A percentile compares a stretch with the other conserved stretches of the same genome.
These are phyloP conservation scores for Serpula lacrymans DNA, from an alignment of 768 basidiomycete genomes.

Conservation along the genomic window DNA sequence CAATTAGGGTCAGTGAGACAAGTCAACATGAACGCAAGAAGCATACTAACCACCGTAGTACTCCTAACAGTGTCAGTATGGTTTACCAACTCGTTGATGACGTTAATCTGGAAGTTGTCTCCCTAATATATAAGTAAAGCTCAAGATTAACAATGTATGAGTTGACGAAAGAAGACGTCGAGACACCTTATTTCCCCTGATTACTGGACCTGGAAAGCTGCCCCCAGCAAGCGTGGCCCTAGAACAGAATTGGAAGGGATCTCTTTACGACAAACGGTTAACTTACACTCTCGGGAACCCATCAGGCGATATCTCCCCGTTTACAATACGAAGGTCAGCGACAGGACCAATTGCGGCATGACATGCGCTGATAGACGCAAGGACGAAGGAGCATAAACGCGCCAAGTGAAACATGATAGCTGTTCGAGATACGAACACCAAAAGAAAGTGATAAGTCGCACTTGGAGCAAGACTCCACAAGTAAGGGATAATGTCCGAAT, in stretches of 20 bases:
- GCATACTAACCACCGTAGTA: conserved; percentile 15
- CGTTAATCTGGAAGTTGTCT: conserved; percentile 11
- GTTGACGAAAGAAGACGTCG: neutral
- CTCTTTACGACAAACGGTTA: too few relatives aligned
- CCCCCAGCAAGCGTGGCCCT: conserved; percentile 35
- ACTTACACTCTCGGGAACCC: conserved; percentile 40
- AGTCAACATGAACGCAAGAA: neutral
- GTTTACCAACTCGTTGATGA: conserved; percentile 10
- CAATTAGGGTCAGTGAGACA: neutral
- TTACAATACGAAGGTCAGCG: conserved; percentile 31
- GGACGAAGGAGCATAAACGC: conserved; percentile 3
- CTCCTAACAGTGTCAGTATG: conserved; percentile 16
- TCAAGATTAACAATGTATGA: neutral
- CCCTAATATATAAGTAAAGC: conserved; percentile 6
- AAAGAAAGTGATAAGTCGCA: too few relatives aligned
- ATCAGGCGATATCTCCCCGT: conserved; percentile 43
- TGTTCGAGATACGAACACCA: neutral
- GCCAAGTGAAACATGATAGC: conserved; percentile 6
- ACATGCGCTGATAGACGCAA: neutral
- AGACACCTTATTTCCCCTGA: conserved; percentile 35
- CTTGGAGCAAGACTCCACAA: neutral
- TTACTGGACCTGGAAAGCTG: conserved; percentile 35
- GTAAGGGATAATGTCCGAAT: neutral
- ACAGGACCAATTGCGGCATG: conserved; percentile 14
- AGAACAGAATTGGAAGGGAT: too few relatives aligned